Conservation (phyloP, 208 protist genomes). For the Trypanosoma theileri region DNA sequence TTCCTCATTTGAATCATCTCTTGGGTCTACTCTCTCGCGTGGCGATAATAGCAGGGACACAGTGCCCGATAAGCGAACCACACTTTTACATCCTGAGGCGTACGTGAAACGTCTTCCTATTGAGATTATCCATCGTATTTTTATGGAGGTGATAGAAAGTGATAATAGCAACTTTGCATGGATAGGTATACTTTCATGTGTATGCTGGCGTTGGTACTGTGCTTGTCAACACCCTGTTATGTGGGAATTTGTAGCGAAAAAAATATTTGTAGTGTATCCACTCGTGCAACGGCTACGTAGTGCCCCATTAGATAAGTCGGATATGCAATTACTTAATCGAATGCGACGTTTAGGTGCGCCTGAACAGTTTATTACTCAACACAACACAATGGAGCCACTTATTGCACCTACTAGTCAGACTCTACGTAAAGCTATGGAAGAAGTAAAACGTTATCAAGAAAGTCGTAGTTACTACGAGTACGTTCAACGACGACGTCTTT, state of each 20-base stretch:
- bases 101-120: slow-evolving; percentile 51
- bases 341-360: slow-evolving; percentile 47
- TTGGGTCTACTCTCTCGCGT: slow-evolving; percentile 5
- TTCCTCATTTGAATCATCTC: slow-evolving; percentile 13
- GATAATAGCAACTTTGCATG: slow-evolving; percentile 45
- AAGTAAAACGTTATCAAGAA: slow-evolving; percentile 54
- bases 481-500: slow-evolving; percentile 56
- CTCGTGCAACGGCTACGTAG: slow-evolving; percentile 48
- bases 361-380: slow-evolving; percentile 45
- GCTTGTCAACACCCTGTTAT: slow-evolving; percentile 59
- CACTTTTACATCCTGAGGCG: not conserved
- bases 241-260: slow-evolving; percentile 71
- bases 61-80: not conserved
- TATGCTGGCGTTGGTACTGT: slow-evolving; percentile 57
- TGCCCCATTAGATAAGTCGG: slow-evolving; percentile 43
- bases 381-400: slow-evolving; percentile 41
- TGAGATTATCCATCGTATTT: slow-evolving; percentile 64
- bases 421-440: slow-evolving; percentile 48
- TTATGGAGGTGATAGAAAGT: slow-evolving; percentile 61
- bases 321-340: slow-evolving; percentile 43
- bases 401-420: slow-evolving; percentile 41
- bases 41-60: not conserved
- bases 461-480: slow-evolving; percentile 68
- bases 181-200: slow-evolving; percentile 57
- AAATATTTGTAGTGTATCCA: slow-evolving; percentile 74